Percentiles rank a stretch among this genome's conserved stretches.
Conservation (phyloP, 2,329 filamentous ascomycete genomes). For the Cladosporium velox region DNA sequence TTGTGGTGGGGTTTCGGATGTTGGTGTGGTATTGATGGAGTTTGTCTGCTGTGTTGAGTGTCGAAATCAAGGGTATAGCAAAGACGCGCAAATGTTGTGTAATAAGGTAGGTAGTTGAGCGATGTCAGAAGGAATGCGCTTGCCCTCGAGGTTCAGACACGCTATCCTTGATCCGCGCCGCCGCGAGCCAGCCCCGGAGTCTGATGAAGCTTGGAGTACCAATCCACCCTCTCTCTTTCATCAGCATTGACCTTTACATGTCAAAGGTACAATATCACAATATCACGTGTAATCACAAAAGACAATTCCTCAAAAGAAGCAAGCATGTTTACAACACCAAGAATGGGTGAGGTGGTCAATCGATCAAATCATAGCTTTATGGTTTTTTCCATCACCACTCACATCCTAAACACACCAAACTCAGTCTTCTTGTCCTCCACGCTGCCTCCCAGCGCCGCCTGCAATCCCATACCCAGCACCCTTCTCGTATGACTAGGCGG, state of each 20-base stretch:
- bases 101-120: not conserved
- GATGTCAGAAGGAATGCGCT: slow-evolving; percentile 7
- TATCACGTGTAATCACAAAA: not conserved
- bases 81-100: not conserved
- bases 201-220: not conserved
- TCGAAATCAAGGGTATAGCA: not conserved
- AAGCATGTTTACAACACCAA: not conserved
- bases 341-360: not conserved
- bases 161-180: not conserved
- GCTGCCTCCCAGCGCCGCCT: slow-evolving; percentile 44
- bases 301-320: not conserved
- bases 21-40: not conserved
- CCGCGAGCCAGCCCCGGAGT: not conserved
- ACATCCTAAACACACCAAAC: slow-evolving; percentile 46
- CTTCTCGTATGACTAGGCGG: slow-evolving; percentile 51
- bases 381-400: not conserved
- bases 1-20: not conserved
- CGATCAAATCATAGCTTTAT: not conserved
- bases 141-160: not conserved
- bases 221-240: not conserved
- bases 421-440: slow-evolving; percentile 38
- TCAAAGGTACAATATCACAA: not conserved
- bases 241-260: not conserved
- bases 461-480: slow-evolving; percentile 52
- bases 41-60: not conserved